These are phyloP conservation scores for Naganishia vishniacii DNA, from an alignment of 768 basidiomycete species.

Conservation along the genomic window DNA sequence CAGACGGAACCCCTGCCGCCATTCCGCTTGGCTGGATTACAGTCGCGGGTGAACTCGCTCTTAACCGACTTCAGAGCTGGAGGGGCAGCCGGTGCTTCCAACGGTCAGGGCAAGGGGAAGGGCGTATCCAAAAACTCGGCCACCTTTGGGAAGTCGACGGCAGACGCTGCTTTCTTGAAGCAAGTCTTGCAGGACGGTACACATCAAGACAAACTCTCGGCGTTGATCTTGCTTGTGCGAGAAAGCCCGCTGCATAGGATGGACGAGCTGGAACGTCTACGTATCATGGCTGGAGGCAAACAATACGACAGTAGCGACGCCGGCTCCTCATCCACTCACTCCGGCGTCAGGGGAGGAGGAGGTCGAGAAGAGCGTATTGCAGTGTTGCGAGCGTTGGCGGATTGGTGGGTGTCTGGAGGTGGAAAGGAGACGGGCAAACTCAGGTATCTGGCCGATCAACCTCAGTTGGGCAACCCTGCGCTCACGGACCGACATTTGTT, in stretches of 20 bases:
- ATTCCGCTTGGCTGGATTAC: conserved; percentile 25
- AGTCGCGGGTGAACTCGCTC: conserved; percentile 30
- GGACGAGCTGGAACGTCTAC: conserved; percentile 69
- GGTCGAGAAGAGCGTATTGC: conserved; percentile 82
- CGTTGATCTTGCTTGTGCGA: conserved; percentile 81
- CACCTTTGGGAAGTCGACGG: conserved; percentile 49
- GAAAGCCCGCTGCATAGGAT: conserved; percentile 79
- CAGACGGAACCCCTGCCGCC: conserved; percentile 21
- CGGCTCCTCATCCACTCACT: conserved; percentile 4
- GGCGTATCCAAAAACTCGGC: conserved; percentile 16
- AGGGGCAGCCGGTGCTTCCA: conserved; percentile 24
- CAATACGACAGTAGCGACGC: conserved; percentile 28
- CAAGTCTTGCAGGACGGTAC: conserved; percentile 84
- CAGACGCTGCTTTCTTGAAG: conserved; percentile 74
- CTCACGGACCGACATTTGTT: conserved; percentile 69
- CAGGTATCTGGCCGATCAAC: conserved; percentile 88
- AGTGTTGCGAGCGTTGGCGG: conserved; percentile 80
- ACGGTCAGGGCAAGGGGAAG: conserved; percentile 9
- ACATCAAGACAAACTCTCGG: conserved; percentile 82
- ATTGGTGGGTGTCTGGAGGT: conserved; percentile 90
- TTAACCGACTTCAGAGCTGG: conserved; percentile 38
- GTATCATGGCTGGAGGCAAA: conserved; percentile 62
- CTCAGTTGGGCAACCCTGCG: conserved; percentile 57
- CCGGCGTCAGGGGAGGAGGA: conserved; percentile 36
- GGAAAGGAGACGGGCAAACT: conserved; percentile 83